Conservation (phyloP, 345 rosid species). For the Pugionium cornutum region DNA sequence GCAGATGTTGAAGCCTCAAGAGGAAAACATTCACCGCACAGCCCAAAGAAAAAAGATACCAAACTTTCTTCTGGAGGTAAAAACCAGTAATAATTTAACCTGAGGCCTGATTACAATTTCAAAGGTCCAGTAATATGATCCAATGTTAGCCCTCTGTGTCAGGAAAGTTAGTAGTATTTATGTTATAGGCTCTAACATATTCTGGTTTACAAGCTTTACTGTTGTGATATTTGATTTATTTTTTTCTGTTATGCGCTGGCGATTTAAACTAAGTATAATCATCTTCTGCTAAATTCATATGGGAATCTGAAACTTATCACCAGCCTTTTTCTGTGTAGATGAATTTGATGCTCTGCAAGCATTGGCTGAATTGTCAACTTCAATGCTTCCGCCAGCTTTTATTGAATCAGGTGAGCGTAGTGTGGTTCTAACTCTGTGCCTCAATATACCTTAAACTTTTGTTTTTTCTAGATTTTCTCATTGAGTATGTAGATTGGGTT, state of each 20-base stretch:
- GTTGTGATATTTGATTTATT: constrained; percentile 15
- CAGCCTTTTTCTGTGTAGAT: constrained; percentile 46
- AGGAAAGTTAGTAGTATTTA: not conserved
- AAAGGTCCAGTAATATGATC: constrained; percentile 6
- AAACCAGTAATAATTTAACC: constrained; percentile 16
- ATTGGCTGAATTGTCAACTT: constrained; percentile 70
- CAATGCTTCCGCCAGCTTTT: constrained; percentile 52
- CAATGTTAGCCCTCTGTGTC: not conserved
- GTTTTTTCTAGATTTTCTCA: constrained; percentile 11
- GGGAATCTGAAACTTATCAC: constrained; percentile 12
- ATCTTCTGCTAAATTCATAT: constrained; percentile 10
- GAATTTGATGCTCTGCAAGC: constrained; percentile 81
- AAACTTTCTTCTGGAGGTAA: constrained; percentile 71
- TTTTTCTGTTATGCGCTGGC: constrained; percentile 11
- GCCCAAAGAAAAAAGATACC: constrained; percentile 56
- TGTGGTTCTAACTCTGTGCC: constrained; percentile 8
- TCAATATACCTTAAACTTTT: constrained; percentile 14
- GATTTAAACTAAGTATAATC: constrained; percentile 11
- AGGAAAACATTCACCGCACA: constrained; percentile 45
- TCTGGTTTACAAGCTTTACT: constrained; percentile 2
- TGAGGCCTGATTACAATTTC: constrained; percentile 10
- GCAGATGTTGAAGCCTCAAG: constrained; percentile 47
- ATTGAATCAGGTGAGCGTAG: constrained; percentile 68
- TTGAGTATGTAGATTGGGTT: constrained; percentile 21
- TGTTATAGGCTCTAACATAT: constrained; percentile 3